Base-by-base conservation (phyloP, 805 yeast genomes). In the Teunomyces lycoperdinae region DNA sequence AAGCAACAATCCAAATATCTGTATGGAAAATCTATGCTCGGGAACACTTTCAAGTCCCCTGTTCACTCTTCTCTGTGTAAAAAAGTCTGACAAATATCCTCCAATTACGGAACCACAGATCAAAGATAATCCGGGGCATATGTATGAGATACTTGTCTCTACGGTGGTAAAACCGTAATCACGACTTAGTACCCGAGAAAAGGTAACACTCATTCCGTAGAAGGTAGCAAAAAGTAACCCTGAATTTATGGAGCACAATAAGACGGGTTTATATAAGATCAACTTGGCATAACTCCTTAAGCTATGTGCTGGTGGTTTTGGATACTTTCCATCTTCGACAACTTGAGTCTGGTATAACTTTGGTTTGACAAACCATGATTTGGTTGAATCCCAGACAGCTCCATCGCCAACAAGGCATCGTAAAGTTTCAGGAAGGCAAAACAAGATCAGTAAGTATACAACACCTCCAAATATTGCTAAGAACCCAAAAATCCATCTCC, bases 191-290 rank as follows among this genome's bases (percentile, higher is more conserved):
- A 65, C 64, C 24, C 67, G 66, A 0, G 83, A 61, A 52, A 77
- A 76, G 1, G 80, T 75, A 9, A 80, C 79, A 50, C 76, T 74
- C 50, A 80, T 67, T 1, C 76, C 82, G 51, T 80, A 80, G 53
- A 78, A 80, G 14, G 77, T 67, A 3, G 83, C 78, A 62, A 80
- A 80, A n/a, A 79, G 53, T 4, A 80, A 54, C 1, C 79, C 81
- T 3, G 80, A 72, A 31, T 74, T 71, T 5, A 78, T 38, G 0
- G 83, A 74, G 42, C 78, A 70, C 5, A 79, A 46, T 0, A 73
- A 44, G 0, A 79, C 76, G 1, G 83, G 81, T n/a, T 59, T 58
- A 44, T 67, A 72, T 38, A 60, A 64, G 2, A 78, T 26, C 42
- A 78, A 58, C 5, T 55, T 58, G 60, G 67, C 64, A 49, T 71